Percentiles rank a stretch among this genome's conserved stretches.
These are phyloP conservation scores for Alternaria novae-zelandiae DNA, from an alignment of 2,329 filamentous ascomycete genomes.

Conservation along the genomic window DNA sequence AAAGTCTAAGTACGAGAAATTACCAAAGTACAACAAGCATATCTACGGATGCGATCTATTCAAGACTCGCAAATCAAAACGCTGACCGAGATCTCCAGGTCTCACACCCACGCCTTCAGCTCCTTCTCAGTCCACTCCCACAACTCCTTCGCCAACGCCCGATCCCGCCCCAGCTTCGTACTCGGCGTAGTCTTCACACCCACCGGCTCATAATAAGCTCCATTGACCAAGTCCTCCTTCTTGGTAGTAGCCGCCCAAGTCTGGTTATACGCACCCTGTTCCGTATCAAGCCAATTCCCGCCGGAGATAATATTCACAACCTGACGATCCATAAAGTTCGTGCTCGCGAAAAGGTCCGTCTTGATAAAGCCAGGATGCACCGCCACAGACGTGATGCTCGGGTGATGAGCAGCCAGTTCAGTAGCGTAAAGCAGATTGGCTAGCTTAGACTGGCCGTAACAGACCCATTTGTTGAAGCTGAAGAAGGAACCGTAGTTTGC, in stretches of 20 bases:
- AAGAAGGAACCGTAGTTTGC: constrained; percentile 39
- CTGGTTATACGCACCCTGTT: constrained; percentile 49
- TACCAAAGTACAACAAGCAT: background rate
- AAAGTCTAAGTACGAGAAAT: background rate
- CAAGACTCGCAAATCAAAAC: background rate
- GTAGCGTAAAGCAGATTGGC: constrained; percentile 57
- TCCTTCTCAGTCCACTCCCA: constrained; percentile 48
- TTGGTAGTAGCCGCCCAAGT: constrained; percentile 50
- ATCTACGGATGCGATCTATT: background rate
- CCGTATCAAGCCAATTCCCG: background rate
- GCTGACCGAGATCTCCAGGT: background rate
- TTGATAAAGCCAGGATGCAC: constrained; percentile 58
- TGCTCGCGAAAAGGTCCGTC: constrained; percentile 50
- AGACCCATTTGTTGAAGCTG: constrained; percentile 37
- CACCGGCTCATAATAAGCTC: constrained; percentile 52
- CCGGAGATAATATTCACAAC: background rate
- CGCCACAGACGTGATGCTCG: constrained; percentile 51
- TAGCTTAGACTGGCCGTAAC: constrained; percentile 59
- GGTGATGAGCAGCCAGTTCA: constrained; percentile 53
- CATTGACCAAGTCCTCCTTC: constrained; percentile 46
- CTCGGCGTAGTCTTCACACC: constrained; percentile 30
- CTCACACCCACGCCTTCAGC: constrained; percentile 21
- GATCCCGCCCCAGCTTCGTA: constrained; percentile 25
- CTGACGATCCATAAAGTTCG: constrained; percentile 28
- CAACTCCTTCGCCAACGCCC: constrained; percentile 42